phyloP scores from a whole-genome alignment of 2,329 filamentous ascomycete species.

The Hypoxylon sp. region DNA sequence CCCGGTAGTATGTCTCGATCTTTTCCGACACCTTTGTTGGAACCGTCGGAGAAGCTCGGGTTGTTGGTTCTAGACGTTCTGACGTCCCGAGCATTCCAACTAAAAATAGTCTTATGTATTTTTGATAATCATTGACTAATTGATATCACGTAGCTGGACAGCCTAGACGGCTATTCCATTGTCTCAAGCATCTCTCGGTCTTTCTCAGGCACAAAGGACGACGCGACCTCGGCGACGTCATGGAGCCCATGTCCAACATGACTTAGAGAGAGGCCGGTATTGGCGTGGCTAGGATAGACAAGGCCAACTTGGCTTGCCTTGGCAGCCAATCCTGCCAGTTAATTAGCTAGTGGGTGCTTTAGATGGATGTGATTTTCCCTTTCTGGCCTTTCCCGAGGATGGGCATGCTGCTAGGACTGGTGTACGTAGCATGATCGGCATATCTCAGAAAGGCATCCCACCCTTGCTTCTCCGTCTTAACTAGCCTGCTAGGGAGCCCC shows the following conservation, averaged over 20 bases:
- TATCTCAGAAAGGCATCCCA: slow-evolving; percentile 38
- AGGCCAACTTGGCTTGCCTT: slow-evolving; percentile 21
- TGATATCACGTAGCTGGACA: slow-evolving; percentile 2
- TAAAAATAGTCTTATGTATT: slow-evolving; percentile 5
- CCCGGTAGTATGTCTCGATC: slow-evolving; percentile 7
- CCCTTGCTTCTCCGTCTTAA: slow-evolving; percentile 18
- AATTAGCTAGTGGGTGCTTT: slow-evolving; percentile 22
- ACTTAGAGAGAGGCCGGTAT: slow-evolving; percentile 16
- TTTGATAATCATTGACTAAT: slow-evolving; percentile 36
- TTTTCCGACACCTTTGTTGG: too few relatives aligned
- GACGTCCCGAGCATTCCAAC: background rate
- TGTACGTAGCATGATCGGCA: slow-evolving; percentile 32
- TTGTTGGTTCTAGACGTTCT: background rate
- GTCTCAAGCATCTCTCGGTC: background rate
- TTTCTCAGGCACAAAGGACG: slow-evolving; percentile 20
- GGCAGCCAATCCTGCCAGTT: slow-evolving; percentile 12
- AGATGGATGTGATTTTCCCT: slow-evolving; percentile 31
- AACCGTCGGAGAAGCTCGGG: background rate
- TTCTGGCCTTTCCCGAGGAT: slow-evolving; percentile 25
- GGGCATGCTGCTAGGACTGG: slow-evolving; percentile 7
- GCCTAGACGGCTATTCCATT: too few relatives aligned
- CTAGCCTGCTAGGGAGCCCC: slow-evolving; percentile 27
- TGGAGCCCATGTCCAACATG: slow-evolving; percentile 17
- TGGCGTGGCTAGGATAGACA: slow-evolving; percentile 13
- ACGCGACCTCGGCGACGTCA: slow-evolving; percentile 36